Conservation (phyloP, 345 rosid genomes). For the Turritis glabra region DNA sequence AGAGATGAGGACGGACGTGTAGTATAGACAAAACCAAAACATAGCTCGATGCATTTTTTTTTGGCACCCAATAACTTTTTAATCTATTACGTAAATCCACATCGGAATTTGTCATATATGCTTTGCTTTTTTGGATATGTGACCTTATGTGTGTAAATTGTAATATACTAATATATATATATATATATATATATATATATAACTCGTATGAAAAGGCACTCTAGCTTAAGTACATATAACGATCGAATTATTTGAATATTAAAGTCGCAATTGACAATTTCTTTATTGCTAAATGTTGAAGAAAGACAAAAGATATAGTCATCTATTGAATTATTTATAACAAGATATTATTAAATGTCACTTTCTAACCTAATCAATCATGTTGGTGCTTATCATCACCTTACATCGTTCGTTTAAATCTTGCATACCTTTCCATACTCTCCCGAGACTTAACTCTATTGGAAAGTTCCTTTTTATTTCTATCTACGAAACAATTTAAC, state of each 20-base stretch:
- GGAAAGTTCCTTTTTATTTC: neutral
- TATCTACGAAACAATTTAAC: neutral
- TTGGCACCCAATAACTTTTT: constrained; percentile 27
- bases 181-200: neutral
- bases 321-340: constrained; percentile 4
- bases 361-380: constrained; percentile 33
- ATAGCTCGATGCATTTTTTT: constrained; percentile 20
- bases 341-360: constrained; percentile 30
- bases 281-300: constrained; percentile 12
- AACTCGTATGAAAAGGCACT: neutral
- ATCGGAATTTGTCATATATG: constrained; percentile 4
- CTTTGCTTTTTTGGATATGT: neutral
- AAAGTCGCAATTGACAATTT: constrained; percentile 2
- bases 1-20: constrained; percentile 20
- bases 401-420: constrained; percentile 19
- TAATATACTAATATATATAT: too few species aligned
- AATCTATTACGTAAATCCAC: constrained; percentile 18
- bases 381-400: constrained; percentile 21
- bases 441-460: neutral
- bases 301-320: constrained; percentile 34
- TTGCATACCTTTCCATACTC: neutral
- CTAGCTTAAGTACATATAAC: constrained; percentile 8
- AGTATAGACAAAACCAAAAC: constrained; percentile 23
- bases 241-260: constrained; percentile 18
- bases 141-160: constrained; percentile 11